phyloP scores from a whole-genome alignment of 225 moss, liverwort and hornwort genomes.

The Pleurozium schreberi region DNA sequence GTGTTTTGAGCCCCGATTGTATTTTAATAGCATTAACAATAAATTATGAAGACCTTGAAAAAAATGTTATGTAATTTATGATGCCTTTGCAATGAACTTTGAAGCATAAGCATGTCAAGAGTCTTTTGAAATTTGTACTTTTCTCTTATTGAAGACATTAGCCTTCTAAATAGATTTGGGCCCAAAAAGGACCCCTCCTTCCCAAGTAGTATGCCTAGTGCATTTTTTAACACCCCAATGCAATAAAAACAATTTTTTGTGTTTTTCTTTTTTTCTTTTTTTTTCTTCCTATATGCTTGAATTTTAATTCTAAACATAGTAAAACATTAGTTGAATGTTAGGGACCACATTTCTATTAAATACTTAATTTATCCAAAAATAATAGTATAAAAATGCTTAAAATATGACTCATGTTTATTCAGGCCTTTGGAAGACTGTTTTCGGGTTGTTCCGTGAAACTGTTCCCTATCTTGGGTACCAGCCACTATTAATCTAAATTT shows the following conservation, averaged over 20 bases:
- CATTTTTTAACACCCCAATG: not conserved
- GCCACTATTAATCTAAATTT: no score
- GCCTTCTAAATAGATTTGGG: not conserved
- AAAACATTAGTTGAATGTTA: not conserved
- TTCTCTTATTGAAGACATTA: not conserved
- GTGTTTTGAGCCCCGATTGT: accelerated
- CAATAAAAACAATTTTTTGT: not conserved
- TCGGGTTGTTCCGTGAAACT: no score
- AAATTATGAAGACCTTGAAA: not conserved
- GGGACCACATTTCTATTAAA: not conserved
- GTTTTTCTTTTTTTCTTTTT: not conserved
- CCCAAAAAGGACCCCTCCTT: not conserved
- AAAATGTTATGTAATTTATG: not conserved
- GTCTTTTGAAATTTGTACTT: not conserved
- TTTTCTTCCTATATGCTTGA: not conserved
- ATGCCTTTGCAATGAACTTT: not conserved
- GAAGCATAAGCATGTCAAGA: not conserved
- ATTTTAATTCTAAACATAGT: not conserved
- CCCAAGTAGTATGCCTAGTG: not conserved
- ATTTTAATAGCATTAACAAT: not conserved
- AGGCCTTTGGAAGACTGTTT: no score
- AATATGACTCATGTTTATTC: no score
- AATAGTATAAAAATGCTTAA: no score
- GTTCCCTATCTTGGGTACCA: no score
- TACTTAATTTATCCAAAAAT: not conserved